These are phyloP conservation scores for Coffea eugenioides DNA, from an alignment of 257 asterid species.

Conservation along the genomic window DNA sequence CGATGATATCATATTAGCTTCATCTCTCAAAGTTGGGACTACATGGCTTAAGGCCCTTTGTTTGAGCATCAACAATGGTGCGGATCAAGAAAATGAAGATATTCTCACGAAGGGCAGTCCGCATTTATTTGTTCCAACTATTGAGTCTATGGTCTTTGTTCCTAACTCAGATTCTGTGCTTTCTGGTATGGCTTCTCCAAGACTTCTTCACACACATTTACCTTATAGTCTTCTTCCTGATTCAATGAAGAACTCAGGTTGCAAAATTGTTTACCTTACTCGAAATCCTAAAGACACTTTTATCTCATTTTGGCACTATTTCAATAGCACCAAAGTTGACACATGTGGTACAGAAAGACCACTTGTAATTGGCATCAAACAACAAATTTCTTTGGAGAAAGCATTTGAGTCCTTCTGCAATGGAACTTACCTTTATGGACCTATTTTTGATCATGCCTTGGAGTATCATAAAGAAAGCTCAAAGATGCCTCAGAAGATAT, in stretches of 20 bases:
- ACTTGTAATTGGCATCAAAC: neutral
- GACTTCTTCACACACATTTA: constrained; percentile 44
- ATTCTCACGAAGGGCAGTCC: constrained; percentile 8
- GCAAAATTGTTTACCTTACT: constrained; percentile 44
- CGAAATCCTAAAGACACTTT: constrained; percentile 50
- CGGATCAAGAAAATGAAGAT: constrained; percentile 4
- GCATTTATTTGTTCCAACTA: constrained; percentile 8
- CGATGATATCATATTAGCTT: constrained; percentile 18
- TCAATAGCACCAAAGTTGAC: constrained; percentile 9
- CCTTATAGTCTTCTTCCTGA: constrained; percentile 40
- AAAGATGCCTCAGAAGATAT: constrained; percentile 33
- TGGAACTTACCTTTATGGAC: constrained; percentile 35
- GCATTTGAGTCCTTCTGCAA: constrained; percentile 33
- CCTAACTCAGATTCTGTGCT: constrained; percentile 9
- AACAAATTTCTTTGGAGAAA: constrained; percentile 24
- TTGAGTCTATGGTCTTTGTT: constrained; percentile 2
- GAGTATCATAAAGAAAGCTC: constrained; percentile 38
- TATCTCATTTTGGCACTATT: constrained; percentile 40
- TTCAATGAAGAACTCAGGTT: constrained; percentile 26
- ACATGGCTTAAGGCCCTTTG: constrained; percentile 20
- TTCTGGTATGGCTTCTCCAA: constrained; percentile 23
- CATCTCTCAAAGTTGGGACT: constrained; percentile 22
- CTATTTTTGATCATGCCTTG: constrained; percentile 34
- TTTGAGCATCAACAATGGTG: constrained; percentile 17
- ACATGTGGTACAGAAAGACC: neutral